phyloP scores from a whole-genome alignment of 345 rosid species.

The Syzygium aromaticum region DNA sequence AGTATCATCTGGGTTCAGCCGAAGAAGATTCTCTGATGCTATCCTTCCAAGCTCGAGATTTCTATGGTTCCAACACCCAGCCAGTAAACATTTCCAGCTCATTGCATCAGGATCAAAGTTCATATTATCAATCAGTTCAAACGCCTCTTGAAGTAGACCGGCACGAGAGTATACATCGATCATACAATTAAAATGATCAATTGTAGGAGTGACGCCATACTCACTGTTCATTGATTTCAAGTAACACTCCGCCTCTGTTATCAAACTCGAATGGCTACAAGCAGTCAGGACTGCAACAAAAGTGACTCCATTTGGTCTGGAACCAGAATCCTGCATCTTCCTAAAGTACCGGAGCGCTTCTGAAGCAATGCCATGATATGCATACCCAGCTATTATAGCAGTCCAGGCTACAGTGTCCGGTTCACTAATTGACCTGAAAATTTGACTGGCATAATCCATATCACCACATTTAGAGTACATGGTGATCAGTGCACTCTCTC shows the following conservation, averaged over 20 bases:
- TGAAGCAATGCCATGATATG: constrained; percentile 59
- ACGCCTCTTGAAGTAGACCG: constrained; percentile 49
- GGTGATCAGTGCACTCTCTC: constrained; percentile 58
- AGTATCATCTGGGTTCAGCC: constrained; percentile 50
- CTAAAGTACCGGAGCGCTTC: constrained; percentile 52
- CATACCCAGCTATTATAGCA: constrained; percentile 56
- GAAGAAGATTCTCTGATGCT: constrained; percentile 50
- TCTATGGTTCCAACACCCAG: constrained; percentile 66
- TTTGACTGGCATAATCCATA: constrained; percentile 44
- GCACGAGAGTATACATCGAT: constrained; percentile 57
- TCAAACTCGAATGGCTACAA: constrained; percentile 67
- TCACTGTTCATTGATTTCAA: constrained; percentile 37
- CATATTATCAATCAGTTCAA: constrained; percentile 38
- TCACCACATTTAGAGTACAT: constrained; percentile 71
- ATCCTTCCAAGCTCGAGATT: constrained; percentile 58
- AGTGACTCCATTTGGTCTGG: constrained; percentile 59
- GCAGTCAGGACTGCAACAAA: constrained; percentile 62
- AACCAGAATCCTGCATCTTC: constrained; percentile 35
- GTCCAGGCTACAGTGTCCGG: constrained; percentile 83
- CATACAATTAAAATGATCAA: constrained; percentile 67
- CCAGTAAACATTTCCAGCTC: constrained; percentile 72
- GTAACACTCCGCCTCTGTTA: constrained; percentile 36
- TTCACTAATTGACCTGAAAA: constrained; percentile 39
- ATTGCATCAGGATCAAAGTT: constrained; percentile 50
- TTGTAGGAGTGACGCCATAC: constrained; percentile 45